These are phyloP conservation scores for Quercus suber DNA, from an alignment of 306 rosid genomes.

Conservation along the genomic window DNA sequence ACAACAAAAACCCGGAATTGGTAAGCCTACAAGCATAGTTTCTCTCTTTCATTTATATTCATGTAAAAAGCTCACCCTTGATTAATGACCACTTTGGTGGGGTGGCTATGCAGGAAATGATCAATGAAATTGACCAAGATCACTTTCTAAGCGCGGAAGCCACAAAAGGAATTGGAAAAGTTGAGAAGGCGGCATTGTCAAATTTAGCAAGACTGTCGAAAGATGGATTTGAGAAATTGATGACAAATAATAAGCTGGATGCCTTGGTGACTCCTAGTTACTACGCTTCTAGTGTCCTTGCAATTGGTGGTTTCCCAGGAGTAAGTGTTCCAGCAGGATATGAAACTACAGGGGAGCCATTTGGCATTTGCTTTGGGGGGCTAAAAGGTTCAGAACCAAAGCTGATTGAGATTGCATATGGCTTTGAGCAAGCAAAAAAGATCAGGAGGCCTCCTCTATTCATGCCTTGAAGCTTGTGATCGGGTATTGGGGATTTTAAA, in stretches of 20 bases:
- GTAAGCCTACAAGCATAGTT: constrained; percentile 15
- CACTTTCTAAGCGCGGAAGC: constrained; percentile 14
- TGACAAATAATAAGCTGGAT: constrained; percentile 26
- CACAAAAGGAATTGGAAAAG: constrained; percentile 23
- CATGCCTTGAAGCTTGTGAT: too few relatives aligned
- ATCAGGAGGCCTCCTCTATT: constrained; percentile 23
- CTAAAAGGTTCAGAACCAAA: constrained; percentile 36
- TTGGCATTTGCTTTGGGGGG: constrained; percentile 39
- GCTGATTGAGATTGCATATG: constrained; percentile 39
- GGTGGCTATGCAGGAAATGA: constrained; percentile 14
- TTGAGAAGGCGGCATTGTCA: constrained; percentile 13
- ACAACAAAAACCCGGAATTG: constrained; percentile 31
- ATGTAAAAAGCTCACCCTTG: not conserved
- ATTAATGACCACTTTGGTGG: not conserved
- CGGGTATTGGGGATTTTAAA: too few relatives aligned
- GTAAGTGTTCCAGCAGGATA: constrained; percentile 44
- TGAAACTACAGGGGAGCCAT: constrained; percentile 26
- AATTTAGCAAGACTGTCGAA: constrained; percentile 13
- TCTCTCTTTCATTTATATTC: not conserved
- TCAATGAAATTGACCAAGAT: constrained; percentile 21
- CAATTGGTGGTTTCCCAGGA: constrained; percentile 44
- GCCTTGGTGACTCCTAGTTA: constrained; percentile 34
- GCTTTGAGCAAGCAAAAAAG: constrained; percentile 38
- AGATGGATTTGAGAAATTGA: constrained; percentile 34
- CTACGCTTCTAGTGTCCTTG: constrained; percentile 25